These are phyloP conservation scores for Naganishia albida DNA, from an alignment of 1,284 basidiomycete species.

Conservation along the genomic window DNA sequence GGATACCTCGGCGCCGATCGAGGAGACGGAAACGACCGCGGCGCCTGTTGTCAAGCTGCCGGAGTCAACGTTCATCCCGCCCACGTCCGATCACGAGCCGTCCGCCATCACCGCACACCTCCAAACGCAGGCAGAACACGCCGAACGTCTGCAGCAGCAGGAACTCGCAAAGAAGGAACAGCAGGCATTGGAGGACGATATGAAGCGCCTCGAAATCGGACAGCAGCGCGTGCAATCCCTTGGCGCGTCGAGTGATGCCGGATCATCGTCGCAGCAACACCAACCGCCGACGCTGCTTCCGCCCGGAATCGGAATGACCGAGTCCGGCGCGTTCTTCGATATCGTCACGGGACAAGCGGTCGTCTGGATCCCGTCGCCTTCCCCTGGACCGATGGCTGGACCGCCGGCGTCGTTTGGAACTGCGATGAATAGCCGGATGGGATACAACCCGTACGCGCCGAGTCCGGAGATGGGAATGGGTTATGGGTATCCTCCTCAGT, in stretches of 20 bases:
- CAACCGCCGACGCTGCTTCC: constrained; percentile 56
- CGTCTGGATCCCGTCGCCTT: constrained; percentile 62
- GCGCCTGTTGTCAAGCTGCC: constrained; percentile 23
- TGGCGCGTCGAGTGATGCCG: constrained; percentile 16
- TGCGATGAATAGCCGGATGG: constrained; percentile 2
- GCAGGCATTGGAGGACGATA: constrained; percentile 24
- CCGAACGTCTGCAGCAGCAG: constrained; percentile 30
- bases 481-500: constrained; percentile 28
- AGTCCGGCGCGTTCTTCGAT: constrained; percentile 73
- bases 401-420: not conserved
- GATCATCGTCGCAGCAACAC: constrained; percentile 19
- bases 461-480: not conserved
- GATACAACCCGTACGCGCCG: constrained; percentile 11
- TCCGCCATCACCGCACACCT: constrained; percentile 28
- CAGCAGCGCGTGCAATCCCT: constrained; percentile 16
- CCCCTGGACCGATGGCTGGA: constrained; percentile 50
- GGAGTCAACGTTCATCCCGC: constrained; percentile 2
- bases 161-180: constrained; percentile 26
- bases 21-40: too few relatives aligned
- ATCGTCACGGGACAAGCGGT: constrained; percentile 73
- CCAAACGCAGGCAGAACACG: constrained; percentile 32
- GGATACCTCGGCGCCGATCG: not conserved
- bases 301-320: constrained; percentile 70
- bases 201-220: constrained; percentile 29
- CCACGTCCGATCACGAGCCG: constrained; percentile 12